Evolutionary conservation across 129 eudicot species (phyloP).

Genomic region (Smallanthus sonchifolius): DNA sequence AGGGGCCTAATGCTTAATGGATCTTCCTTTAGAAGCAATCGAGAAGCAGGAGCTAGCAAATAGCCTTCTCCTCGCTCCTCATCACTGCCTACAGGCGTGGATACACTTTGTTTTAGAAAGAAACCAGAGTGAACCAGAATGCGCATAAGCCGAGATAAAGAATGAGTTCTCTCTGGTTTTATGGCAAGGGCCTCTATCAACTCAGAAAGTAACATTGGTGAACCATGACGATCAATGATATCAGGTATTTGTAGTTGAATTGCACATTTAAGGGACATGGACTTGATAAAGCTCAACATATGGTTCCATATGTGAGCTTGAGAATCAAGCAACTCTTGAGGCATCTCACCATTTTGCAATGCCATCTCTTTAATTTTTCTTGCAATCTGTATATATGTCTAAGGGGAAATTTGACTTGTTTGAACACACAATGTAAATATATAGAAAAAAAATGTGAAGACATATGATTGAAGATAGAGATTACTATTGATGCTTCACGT

Average conservation of each 20-base stretch:
- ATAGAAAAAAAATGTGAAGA: no score
- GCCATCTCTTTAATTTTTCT: slow-evolving; percentile 8
- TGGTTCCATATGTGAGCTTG: slow-evolving; percentile 37
- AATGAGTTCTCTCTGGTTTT: slow-evolving; percentile 18
- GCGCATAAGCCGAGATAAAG: slow-evolving; percentile 34
- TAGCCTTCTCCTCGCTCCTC: slow-evolving; percentile 6
- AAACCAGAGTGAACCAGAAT: slow-evolving; percentile 31
- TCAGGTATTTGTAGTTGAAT: slow-evolving; percentile 40
- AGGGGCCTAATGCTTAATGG: slow-evolving; percentile 22
- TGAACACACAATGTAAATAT: no score
- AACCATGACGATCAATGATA: slow-evolving; percentile 23
- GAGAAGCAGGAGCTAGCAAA: slow-evolving; percentile 29
- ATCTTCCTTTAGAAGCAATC: slow-evolving; percentile 26
- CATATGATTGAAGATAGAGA: no score
- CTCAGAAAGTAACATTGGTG: slow-evolving; percentile 24
- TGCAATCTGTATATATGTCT: background rate
- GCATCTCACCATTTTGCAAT: background rate
- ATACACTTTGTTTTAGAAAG: background rate
- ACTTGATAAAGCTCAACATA: slow-evolving; percentile 27
- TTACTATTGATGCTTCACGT: no score
- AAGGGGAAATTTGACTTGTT: background rate
- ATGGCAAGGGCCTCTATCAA: slow-evolving; percentile 24
- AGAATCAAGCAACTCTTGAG: slow-evolving; percentile 26
- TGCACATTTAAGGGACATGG: slow-evolving; percentile 38
- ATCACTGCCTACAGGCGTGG: background rate